Conservation (phyloP, 106 monocot species). For the Phalaenopsis equestris region DNA sequence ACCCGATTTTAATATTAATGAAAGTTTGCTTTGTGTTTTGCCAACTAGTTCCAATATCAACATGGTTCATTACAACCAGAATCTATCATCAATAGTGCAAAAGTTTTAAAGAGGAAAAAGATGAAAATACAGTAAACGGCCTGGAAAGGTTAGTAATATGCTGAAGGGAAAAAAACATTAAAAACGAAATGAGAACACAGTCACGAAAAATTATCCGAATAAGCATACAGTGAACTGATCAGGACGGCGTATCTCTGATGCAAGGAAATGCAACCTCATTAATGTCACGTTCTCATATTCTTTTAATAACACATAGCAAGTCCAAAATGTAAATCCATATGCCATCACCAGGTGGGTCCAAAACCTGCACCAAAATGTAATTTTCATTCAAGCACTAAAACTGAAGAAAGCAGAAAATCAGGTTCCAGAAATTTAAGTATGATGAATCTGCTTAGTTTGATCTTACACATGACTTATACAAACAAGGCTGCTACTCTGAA, state of each 20-base stretch:
- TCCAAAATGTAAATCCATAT: constrained; percentile 84
- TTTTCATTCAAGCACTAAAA: not conserved
- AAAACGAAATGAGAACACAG: not conserved
- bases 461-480: too few relatives aligned
- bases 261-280: constrained; percentile 88
- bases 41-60: too few relatives aligned
- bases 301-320: constrained; percentile 56
- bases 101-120: not conserved
- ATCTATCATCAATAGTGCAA: too few relatives aligned
- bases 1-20: too few relatives aligned
- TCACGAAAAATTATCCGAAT: not conserved
- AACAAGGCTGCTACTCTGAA: too few relatives aligned
- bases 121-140: not conserved
- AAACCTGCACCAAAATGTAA: constrained; percentile 39
- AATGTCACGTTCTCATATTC: constrained; percentile 67
- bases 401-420: not conserved
- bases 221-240: constrained; percentile 80
- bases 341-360: constrained; percentile 70
- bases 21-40: too few relatives aligned
- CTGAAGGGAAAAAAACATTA: not conserved
- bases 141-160: not conserved
- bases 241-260: constrained; percentile 58
- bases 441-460: not conserved
- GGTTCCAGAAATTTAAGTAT: not conserved
- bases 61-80: too few relatives aligned